Evolutionary conservation across 495 filamentous ascomycete genomes (phyloP).

Genomic region (Lasiosphaeria ovina): DNA sequence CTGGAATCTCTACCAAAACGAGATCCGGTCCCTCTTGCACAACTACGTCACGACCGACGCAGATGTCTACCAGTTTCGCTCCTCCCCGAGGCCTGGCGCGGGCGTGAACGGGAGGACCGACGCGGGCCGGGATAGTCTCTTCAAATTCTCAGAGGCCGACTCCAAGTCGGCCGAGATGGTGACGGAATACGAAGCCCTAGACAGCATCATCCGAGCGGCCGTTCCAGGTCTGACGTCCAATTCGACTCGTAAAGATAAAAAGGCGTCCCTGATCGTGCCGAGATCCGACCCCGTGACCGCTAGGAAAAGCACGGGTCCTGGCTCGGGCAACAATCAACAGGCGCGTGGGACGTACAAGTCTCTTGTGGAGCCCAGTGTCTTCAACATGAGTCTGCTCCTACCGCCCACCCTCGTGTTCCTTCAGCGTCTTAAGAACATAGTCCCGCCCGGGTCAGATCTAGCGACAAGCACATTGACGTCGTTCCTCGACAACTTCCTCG

Average conservation of each 20-base stretch:
- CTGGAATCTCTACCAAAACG: conserved; percentile 75
- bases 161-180: conserved; percentile 69
- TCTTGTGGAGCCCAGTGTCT: conserved; percentile 90
- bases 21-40: conserved; percentile 90
- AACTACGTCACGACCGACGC: conserved; percentile 96
- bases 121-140: conserved; percentile 73
- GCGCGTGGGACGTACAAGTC: conserved; percentile 64
- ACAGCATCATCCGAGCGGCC: conserved; percentile 83
- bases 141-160: conserved; percentile 85
- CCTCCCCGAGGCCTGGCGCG: conserved; percentile 39
- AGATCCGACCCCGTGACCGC: conserved; percentile 30
- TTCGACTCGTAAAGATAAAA: conserved; percentile 60
- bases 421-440: conserved; percentile 85
- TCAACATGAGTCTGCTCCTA: conserved; percentile 93
- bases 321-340: conserved; percentile 30
- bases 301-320: conserved; percentile 35
- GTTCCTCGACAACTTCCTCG: conserved; percentile 96
- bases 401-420: conserved; percentile 93
- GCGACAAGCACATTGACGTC: conserved; percentile 84
- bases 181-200: conserved; percentile 83
- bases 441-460: conserved; percentile 80
- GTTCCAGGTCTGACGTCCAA: conserved; percentile 90
- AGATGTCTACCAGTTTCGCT: conserved; percentile 58
- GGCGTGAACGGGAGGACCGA: conserved; percentile 54
- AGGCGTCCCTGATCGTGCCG: conserved; percentile 33